Evolutionary conservation across 108 stramenopile genomes (phyloP), one percentile per base, ranked within the genome.

Genomic region (Pseudonitzschia pungens): DNA sequence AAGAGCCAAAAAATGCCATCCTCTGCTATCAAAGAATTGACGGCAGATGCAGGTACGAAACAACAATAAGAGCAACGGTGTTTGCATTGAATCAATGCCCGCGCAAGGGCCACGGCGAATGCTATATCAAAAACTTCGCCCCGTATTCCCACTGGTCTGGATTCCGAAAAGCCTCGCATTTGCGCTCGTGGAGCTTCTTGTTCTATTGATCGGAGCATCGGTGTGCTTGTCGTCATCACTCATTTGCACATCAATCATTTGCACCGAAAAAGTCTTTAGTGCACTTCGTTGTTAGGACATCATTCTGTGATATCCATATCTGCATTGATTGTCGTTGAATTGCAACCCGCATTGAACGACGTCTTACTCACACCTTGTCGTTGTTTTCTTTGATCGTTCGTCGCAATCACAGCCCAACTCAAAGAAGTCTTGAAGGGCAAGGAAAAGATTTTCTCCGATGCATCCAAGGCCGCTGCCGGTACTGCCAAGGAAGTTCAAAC

Each of bases 1-100:
- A 77, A 71, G 64, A 77, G 64, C 4, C 70, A 77, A 57, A 52
- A 77, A 36, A 77, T 77, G 76, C 76, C 76, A n/a, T 1, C 58
- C 7, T 40, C 70, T 43, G 76, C 76, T 40, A 55, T 77, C 24
- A 65, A 71, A 51, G 76, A 77, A 57, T 53, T 77, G 40, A 20
- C 69, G 1, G 70, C 33, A 10, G 68, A 69, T 41, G 50, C 68
- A 50, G 63, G 76, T 77, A 67, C 51, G 76, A 45, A 31, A 51
- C 36, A 67, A 27, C 2, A 67, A 45, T 21, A 65, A 40, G 18
- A 36, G 36, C 64, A 65, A 40, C 14, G 41, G 16, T 2, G 14
- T 1, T 48, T 48, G 18, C 5, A 48, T 4, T 2, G 2, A 4
- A 12, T 11, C 45, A 18, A 18, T 11, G 14, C 14, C 18, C 10